These are phyloP conservation scores for Metschnikowia amazonensis DNA, from an alignment of 805 yeast species.

Conservation along the genomic window DNA sequence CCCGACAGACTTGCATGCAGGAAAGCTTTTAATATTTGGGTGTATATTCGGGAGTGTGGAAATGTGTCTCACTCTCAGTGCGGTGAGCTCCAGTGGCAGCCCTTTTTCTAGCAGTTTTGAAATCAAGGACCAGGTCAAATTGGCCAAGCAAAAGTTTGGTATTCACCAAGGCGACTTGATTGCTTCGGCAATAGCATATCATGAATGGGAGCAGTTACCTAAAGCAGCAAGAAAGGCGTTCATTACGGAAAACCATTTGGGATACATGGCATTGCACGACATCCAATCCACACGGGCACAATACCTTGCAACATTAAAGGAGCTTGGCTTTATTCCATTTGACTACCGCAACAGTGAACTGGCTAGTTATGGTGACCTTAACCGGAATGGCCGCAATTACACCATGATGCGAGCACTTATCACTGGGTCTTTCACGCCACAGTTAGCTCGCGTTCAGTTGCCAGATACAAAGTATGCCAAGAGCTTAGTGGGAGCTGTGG, in stretches of 20 bases:
- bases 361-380: conserved; percentile 27
- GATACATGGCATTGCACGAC: conserved; percentile 63
- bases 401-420: conserved; percentile 61
- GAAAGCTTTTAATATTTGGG: conserved; percentile 75
- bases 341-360: conserved; percentile 27
- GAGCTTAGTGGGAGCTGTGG: conserved; percentile 74
- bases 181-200: conserved; percentile 58
- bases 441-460: conserved; percentile 70
- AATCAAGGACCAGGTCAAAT: conserved; percentile 59
- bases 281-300: conserved; percentile 69
- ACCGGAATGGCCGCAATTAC: conserved; percentile 49
- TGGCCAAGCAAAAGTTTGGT: conserved; percentile 39
- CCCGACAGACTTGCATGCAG: conserved; percentile 84
- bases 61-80: conserved; percentile 72
- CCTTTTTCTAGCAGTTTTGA: conserved; percentile 69
- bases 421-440: conserved; percentile 81
- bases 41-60: conserved; percentile 82
- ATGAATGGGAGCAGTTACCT: conserved; percentile 41
- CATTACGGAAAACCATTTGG: conserved; percentile 55
- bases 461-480: conserved; percentile 77
- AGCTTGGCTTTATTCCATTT: conserved; percentile 70
- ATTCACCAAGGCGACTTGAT: conserved; percentile 65
- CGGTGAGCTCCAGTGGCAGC: conserved; percentile 66
- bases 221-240: conserved; percentile 34
- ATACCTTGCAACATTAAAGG: conserved; percentile 64